phyloP scores from a whole-genome alignment of 495 filamentous ascomycete species.

The Aspergillus leporis region DNA sequence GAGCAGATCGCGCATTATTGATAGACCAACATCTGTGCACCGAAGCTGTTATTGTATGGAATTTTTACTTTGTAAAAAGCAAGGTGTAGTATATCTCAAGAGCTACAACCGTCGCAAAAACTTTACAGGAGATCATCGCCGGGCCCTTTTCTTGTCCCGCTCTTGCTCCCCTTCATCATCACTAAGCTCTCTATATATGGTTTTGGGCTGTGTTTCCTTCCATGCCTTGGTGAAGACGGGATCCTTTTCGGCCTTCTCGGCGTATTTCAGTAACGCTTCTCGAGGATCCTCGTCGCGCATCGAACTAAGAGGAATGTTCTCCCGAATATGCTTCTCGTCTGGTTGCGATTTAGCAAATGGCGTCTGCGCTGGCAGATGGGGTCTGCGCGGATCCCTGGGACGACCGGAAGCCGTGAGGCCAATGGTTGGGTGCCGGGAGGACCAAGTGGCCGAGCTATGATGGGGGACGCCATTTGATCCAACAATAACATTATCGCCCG shows the following conservation, averaged over 20 bases:
- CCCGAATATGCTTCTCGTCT: conserved; percentile 83
- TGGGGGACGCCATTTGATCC: conserved; percentile 48
- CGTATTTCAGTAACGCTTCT: conserved; percentile 93
- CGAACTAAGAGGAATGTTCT: conserved; percentile 84
- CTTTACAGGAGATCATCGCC: conserved; percentile 27
- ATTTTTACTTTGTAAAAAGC: not conserved
- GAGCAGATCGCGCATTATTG: too few species aligned
- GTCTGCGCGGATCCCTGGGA: conserved; percentile 74
- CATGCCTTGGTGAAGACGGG: conserved; percentile 93
- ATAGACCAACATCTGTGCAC: too few species aligned
- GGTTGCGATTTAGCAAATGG: conserved; percentile 91
- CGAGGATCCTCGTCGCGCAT: conserved; percentile 97
- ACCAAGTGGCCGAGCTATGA: conserved; percentile 50
- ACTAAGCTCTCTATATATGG: conserved; percentile 89
- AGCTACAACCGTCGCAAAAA: conserved; percentile 2
- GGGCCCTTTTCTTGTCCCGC: conserved; percentile 67
- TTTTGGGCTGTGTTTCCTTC: conserved; percentile 87
- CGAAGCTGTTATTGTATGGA: too few species aligned
- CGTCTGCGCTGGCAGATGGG: conserved; percentile 79
- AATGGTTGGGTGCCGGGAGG: conserved; percentile 68
- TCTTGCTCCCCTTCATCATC: conserved; percentile 79
- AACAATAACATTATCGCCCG: conserved; percentile 77
- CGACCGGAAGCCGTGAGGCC: conserved; percentile 80
- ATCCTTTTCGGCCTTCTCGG: conserved; percentile 89
- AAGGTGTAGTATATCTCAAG: not conserved